Evolutionary conservation across 768 basidiomycete genomes (phyloP).

Genomic region (Piloderma croceum): DNA sequence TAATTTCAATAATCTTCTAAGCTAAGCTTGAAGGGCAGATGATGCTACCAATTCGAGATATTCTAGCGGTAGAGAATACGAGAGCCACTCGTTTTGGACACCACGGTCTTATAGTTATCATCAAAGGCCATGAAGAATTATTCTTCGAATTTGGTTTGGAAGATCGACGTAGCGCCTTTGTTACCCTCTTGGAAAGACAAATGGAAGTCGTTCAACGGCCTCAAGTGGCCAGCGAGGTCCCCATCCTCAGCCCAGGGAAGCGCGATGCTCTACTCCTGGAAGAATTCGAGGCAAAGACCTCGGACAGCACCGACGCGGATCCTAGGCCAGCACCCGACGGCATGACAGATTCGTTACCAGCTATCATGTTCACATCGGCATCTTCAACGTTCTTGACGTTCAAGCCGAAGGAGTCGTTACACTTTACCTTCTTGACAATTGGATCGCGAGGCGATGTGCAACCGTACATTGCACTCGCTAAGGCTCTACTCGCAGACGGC

Average conservation of each 20-base stretch:
- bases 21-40: slow-evolving; percentile 49
- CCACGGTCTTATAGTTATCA: slow-evolving; percentile 81
- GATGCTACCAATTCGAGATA: slow-evolving; percentile 88
- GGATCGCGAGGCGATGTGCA: slow-evolving; percentile 97
- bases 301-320: slow-evolving; percentile 30
- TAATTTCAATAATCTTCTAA: slow-evolving; percentile 1
- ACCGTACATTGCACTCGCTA: slow-evolving; percentile 93
- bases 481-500: slow-evolving; percentile 85
- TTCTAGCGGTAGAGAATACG: slow-evolving; percentile 76
- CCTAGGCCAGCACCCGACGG: slow-evolving; percentile 46
- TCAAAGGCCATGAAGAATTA: slow-evolving; percentile 94
- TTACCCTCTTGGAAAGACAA: slow-evolving; percentile 68
- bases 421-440: slow-evolving; percentile 93
- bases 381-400: slow-evolving; percentile 96
- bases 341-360: slow-evolving; percentile 67
- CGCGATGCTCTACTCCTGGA: slow-evolving; percentile 78
- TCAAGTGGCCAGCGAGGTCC: slow-evolving; percentile 38
- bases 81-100: slow-evolving; percentile 89
- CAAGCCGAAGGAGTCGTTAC: slow-evolving; percentile 79
- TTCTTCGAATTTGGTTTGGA: slow-evolving; percentile 91
- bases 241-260: slow-evolving; percentile 44
- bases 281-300: slow-evolving; percentile 62
- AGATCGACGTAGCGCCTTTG: slow-evolving; percentile 76
- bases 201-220: slow-evolving; percentile 66
- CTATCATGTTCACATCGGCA: slow-evolving; percentile 96